A percentile compares a stretch with the other conserved stretches of the same genome.
phyloP scores from a whole-genome alignment of 768 basidiomycete species.

The Panellus pusillus region DNA sequence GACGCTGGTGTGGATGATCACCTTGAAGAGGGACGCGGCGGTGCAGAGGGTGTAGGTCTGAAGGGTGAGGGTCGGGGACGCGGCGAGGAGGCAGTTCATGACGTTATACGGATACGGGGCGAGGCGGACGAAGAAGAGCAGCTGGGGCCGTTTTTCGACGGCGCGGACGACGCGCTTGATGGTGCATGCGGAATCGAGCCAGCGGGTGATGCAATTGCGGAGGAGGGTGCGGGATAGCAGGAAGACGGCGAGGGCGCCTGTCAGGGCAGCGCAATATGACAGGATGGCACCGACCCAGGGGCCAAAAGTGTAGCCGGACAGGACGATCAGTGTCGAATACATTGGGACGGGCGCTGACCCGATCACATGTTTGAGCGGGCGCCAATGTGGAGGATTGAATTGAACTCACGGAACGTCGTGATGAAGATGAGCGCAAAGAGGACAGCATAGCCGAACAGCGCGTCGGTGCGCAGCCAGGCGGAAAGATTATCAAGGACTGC shows the following conservation, averaged over 20 bases:
- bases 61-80: slow-evolving; percentile 78
- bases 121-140: slow-evolving; percentile 88
- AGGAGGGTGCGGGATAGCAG: slow-evolving; percentile 73
- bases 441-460: slow-evolving; percentile 71
- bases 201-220: slow-evolving; percentile 66
- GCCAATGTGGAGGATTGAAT: neutral
- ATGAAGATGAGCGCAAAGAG: slow-evolving; percentile 83
- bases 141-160: slow-evolving; percentile 82
- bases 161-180: slow-evolving; percentile 83
- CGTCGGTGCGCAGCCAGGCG: slow-evolving; percentile 71
- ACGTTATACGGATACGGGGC: slow-evolving; percentile 95
- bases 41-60: slow-evolving; percentile 80
- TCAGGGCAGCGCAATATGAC: slow-evolving; percentile 83
- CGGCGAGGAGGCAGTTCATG: slow-evolving; percentile 92
- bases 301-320: slow-evolving; percentile 91
- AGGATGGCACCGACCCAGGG: slow-evolving; percentile 81
- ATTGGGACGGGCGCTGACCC: slow-evolving; percentile 79
- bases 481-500: slow-evolving; percentile 82
- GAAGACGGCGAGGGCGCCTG: slow-evolving; percentile 85
- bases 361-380: slow-evolving; percentile 2
- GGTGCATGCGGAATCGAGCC: slow-evolving; percentile 68
- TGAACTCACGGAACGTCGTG: slow-evolving; percentile 78
- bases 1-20: slow-evolving; percentile 87
- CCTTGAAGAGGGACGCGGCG: slow-evolving; percentile 82
- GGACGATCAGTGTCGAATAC: slow-evolving; percentile 89